These are phyloP conservation scores for Paralagenidium karlingii DNA, from an alignment of 352 stramenopile genomes.

Conservation along the genomic window DNA sequence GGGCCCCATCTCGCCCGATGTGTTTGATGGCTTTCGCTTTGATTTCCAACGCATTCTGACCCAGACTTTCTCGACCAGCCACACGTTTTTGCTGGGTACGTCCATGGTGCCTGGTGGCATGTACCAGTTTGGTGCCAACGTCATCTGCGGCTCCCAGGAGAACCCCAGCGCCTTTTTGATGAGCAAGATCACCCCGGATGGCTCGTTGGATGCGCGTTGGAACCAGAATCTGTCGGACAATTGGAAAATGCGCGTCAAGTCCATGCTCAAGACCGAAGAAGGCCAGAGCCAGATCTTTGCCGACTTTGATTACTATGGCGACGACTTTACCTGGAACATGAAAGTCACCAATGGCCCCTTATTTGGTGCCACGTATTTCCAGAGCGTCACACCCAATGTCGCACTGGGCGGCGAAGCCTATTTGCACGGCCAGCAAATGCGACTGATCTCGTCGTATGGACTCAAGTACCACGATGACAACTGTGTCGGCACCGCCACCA, in stretches of 20 bases:
- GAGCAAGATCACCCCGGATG: slow-evolving; percentile 77
- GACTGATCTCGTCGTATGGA: slow-evolving; percentile 75
- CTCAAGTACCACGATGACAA: slow-evolving; percentile 64
- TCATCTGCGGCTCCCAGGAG: slow-evolving; percentile 57
- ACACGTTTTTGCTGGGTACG: slow-evolving; percentile 70
- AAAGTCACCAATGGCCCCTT: slow-evolving; percentile 83
- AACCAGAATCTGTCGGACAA: slow-evolving; percentile 57
- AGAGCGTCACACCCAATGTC: slow-evolving; percentile 72
- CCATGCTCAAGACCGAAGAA: slow-evolving; percentile 71
- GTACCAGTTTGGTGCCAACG: slow-evolving; percentile 82
- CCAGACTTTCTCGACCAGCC: slow-evolving; percentile 69
- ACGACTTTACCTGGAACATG: slow-evolving; percentile 84
- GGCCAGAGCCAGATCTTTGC: slow-evolving; percentile 66
- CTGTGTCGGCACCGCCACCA: slow-evolving; percentile 61
- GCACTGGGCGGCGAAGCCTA: slow-evolving; percentile 76
- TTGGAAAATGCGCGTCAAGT: slow-evolving; percentile 80
- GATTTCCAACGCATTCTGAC: slow-evolving; percentile 77
- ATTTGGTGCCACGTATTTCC: slow-evolving; percentile 75
- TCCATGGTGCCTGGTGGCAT: slow-evolving; percentile 74
- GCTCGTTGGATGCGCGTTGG: slow-evolving; percentile 75
- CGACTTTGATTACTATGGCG: slow-evolving; percentile 71
- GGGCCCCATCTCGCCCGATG: slow-evolving; percentile 55
- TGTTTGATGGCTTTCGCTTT: slow-evolving; percentile 81
- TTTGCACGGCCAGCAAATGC: slow-evolving; percentile 81
- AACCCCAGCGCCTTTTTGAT: slow-evolving; percentile 76